phyloP scores from a whole-genome alignment of 2,329 filamentous ascomycete species.

The Diaporthe citrichinensis region DNA sequence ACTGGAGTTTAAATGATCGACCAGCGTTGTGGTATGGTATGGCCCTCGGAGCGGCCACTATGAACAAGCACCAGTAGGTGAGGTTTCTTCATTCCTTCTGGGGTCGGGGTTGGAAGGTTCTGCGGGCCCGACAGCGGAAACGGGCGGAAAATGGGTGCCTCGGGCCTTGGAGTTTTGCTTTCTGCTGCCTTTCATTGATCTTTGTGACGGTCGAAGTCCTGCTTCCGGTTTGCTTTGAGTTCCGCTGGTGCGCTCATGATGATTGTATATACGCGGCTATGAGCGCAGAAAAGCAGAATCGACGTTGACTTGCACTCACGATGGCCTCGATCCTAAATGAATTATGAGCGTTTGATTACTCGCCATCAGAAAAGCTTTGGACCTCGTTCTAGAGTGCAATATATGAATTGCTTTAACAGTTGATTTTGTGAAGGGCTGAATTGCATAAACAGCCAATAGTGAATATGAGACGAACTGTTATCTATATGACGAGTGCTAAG shows the following conservation, averaged over 20 bases:
- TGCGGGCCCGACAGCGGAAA: constrained; percentile 4
- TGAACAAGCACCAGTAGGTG: constrained; percentile 14
- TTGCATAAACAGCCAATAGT: neutral
- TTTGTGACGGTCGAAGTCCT: neutral
- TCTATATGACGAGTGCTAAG: neutral
- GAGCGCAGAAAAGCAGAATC: constrained; percentile 30
- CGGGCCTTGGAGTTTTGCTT: constrained; percentile 33
- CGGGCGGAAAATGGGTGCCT: constrained; percentile 35
- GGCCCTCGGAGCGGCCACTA: neutral
- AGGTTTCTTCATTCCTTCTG: constrained; percentile 19
- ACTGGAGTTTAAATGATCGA: neutral
- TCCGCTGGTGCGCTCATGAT: constrained; percentile 23
- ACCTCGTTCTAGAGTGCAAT: neutral
- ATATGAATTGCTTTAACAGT: no score
- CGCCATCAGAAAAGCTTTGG: neutral
- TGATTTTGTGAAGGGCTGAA: neutral
- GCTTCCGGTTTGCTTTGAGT: constrained; percentile 14
- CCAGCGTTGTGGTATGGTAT: neutral
- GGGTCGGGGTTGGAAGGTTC: constrained; percentile 15
- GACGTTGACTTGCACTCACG: constrained; percentile 1
- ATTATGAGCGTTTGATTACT: neutral
- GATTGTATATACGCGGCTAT: constrained; percentile 36
- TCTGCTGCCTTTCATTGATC: constrained; percentile 27
- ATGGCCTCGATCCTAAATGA: neutral
- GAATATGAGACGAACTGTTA: neutral